Evolutionary conservation across 306 rosid genomes (phyloP).

Genomic region (Begonia loranthoides): DNA sequence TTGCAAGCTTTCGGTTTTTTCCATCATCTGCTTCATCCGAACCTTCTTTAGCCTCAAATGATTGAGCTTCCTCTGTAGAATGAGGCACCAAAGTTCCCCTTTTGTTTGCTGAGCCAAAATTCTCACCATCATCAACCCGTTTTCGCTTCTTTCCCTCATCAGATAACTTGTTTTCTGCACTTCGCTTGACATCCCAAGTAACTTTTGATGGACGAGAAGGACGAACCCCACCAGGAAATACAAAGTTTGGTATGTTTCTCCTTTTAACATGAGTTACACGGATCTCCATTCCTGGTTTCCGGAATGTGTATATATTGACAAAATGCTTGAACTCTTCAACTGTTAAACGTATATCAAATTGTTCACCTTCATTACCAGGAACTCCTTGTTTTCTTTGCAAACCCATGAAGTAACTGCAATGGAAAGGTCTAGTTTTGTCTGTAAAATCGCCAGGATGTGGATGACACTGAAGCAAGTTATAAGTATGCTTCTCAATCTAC

Average conservation of each 20-base stretch:
- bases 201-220: conserved; percentile 40
- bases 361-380: conserved; percentile 52
- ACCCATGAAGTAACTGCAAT: conserved; percentile 85
- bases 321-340: conserved; percentile 64
- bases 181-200: conserved; percentile 43
- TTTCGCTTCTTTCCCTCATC: conserved; percentile 53
- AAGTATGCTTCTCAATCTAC: conserved; percentile 76
- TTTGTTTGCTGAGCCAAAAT: conserved; percentile 20
- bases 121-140: conserved; percentile 34
- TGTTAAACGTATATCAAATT: conserved; percentile 66
- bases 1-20: too few relatives aligned
- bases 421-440: conserved; percentile 59
- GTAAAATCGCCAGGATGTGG: conserved; percentile 92
- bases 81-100: conserved; percentile 23
- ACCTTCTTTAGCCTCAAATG: too few relatives aligned
- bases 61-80: conserved; percentile 21
- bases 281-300: conserved; percentile 79
- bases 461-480: conserved; percentile 79
- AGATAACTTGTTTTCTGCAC: conserved; percentile 37
- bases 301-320: conserved; percentile 38
- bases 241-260: conserved; percentile 55
- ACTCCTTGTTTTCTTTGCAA: conserved; percentile 80
- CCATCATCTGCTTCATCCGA: too few relatives aligned
- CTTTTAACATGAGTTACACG: conserved; percentile 68
- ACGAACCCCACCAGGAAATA: conserved; percentile 72